Evolutionary conservation across 805 yeast genomes (phyloP).

Genomic region (Alloascoidea africana): DNA sequence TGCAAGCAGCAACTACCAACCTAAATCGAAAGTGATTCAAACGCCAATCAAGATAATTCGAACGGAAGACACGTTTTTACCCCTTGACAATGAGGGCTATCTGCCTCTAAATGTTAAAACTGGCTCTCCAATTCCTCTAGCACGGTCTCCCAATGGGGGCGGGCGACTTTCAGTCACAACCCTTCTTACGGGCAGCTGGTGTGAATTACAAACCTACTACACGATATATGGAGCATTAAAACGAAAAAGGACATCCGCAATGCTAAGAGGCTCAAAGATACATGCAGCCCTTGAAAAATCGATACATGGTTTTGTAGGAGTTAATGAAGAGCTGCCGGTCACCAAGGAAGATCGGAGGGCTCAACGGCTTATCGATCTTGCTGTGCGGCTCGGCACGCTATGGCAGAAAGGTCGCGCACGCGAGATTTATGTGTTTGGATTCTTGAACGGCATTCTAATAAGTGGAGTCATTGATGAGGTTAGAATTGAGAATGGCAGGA

Average conservation of each 20-base stretch:
- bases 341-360: conserved; percentile 9
- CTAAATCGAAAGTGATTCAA: neutral
- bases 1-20: no score
- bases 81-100: neutral
- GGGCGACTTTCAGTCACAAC: neutral
- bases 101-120: neutral
- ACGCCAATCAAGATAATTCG: neutral
- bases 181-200: neutral
- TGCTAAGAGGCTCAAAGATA: neutral
- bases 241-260: neutral
- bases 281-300: neutral
- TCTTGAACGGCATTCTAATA: conserved; percentile 7
- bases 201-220: neutral
- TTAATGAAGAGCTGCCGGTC: neutral
- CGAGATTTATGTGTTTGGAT: conserved; percentile 16
- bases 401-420: conserved; percentile 7
- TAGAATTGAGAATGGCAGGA: conserved; percentile 3
- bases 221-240: neutral
- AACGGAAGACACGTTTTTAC: neutral
- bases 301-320: neutral
- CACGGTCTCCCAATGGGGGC: neutral
- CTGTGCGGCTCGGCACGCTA: conserved; percentile 4
- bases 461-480: conserved; percentile 16
- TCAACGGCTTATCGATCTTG: conserved; percentile 8
- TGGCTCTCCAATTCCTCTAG: neutral